phyloP scores from a whole-genome alignment of 2,329 filamentous ascomycete species.

The Ophiocordyceps camponoti-saundersi region DNA sequence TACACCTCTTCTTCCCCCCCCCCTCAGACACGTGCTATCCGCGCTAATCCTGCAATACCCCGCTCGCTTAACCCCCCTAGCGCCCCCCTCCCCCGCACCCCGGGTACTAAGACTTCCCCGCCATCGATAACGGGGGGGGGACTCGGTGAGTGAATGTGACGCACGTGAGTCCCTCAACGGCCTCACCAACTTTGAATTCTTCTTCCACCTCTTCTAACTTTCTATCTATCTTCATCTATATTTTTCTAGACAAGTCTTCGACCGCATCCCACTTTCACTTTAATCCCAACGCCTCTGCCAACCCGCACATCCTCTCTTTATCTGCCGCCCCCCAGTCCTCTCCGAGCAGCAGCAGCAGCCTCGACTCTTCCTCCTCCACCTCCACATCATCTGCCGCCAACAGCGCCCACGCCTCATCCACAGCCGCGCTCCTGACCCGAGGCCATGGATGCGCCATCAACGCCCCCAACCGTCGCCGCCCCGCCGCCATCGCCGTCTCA shows the following conservation, averaged over 20 bases:
- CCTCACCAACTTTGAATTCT: no score
- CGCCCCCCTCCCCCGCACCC: no score
- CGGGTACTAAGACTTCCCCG: no score
- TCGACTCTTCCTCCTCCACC: background rate
- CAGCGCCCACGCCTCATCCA: slow-evolving; percentile 42
- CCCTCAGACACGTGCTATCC: background rate
- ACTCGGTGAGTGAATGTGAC: no score
- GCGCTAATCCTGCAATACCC: background rate
- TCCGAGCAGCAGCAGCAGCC: slow-evolving; percentile 23
- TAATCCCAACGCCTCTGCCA: slow-evolving; percentile 21
- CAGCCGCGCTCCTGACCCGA: slow-evolving; percentile 42
- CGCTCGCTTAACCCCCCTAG: background rate
- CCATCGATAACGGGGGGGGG: no score
- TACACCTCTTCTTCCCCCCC: no score
- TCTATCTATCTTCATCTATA: no score
- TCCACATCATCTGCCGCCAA: slow-evolving; percentile 7
- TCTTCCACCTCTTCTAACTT: no score
- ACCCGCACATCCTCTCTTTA: slow-evolving; percentile 23
- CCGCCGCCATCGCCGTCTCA: slow-evolving; percentile 17
- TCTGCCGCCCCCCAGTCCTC: slow-evolving; percentile 41
- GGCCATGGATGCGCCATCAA: slow-evolving; percentile 76
- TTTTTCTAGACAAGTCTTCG: no score
- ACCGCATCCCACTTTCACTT: no score
- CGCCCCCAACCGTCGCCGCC: slow-evolving; percentile 50
- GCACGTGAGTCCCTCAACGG: no score